Evolutionary conservation across 2,329 filamentous ascomycete species (phyloP).

Genomic region (Botrytis hyacinthi): DNA sequence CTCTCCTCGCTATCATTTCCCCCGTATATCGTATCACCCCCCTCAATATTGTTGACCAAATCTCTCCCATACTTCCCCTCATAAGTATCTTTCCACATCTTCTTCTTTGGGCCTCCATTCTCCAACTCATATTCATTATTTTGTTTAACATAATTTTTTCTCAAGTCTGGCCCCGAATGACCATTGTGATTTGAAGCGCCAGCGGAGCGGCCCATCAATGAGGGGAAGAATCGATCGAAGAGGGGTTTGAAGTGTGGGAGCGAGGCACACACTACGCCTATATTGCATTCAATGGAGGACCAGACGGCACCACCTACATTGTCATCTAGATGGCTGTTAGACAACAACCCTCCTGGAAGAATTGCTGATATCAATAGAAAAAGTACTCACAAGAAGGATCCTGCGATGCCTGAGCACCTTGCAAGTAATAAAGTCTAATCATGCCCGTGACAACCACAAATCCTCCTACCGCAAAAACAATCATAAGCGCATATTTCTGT

Average conservation of each 20-base stretch:
- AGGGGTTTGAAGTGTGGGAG: conserved; percentile 19
- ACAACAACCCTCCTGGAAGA: neutral
- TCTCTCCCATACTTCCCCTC: conserved; percentile 2
- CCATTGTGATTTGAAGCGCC: neutral
- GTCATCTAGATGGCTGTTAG: conserved; percentile 2
- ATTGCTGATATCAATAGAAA: neutral
- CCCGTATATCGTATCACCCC: neutral
- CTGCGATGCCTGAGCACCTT: conserved; percentile 7
- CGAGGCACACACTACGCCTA: conserved; percentile 16
- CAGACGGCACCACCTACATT: conserved; percentile 12
- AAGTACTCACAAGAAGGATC: conserved; percentile 17
- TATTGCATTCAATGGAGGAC: conserved; percentile 18
- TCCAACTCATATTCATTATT: conserved; percentile 11
- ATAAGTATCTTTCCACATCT: conserved; percentile 9
- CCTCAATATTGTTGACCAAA: conserved; percentile 6
- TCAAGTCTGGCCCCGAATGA: neutral
- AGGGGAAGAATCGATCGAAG: conserved; percentile 10
- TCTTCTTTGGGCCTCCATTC: neutral
- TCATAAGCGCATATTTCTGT: conserved; percentile 10
- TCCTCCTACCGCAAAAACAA: conserved; percentile 15
- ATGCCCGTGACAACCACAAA: conserved; percentile 13
- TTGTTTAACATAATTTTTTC: conserved; percentile 3
- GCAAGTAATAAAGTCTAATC: conserved; percentile 14
- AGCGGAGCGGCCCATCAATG: neutral
- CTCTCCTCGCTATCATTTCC: conserved; percentile 11